Conservation (phyloP, 2,329 filamentous ascomycete genomes). For the Neopestalotiopsis sp. region DNA sequence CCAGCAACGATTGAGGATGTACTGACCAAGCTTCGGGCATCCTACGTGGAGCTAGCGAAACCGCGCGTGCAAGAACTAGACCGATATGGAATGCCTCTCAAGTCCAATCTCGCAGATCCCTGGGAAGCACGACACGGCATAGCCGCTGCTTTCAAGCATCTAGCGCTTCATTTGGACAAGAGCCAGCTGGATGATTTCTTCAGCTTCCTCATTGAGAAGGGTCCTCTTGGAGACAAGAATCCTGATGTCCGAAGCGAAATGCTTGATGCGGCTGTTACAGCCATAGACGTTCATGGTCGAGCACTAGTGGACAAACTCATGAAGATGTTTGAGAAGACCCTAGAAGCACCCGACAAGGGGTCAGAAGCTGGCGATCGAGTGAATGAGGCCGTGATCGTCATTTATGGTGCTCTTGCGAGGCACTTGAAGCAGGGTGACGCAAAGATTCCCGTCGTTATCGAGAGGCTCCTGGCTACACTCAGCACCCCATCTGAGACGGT, state of each 20-base stretch:
- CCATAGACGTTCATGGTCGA: slow-evolving; percentile 83
- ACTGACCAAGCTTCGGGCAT: slow-evolving; percentile 68
- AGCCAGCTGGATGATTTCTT: slow-evolving; percentile 78
- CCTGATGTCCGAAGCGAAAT: slow-evolving; percentile 82
- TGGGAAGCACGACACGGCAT: slow-evolving; percentile 94
- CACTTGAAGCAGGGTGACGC: slow-evolving; percentile 85
- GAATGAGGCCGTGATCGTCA: slow-evolving; percentile 96
- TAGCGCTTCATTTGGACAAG: slow-evolving; percentile 72
- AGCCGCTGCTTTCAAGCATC: slow-evolving; percentile 83
- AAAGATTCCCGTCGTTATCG: slow-evolving; percentile 86
- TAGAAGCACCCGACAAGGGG: slow-evolving; percentile 84
- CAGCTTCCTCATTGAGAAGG: slow-evolving; percentile 82
- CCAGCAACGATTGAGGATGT: slow-evolving; percentile 64
- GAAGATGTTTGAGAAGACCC: slow-evolving; percentile 84
- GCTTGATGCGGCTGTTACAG: slow-evolving; percentile 84
- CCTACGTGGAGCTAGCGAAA: slow-evolving; percentile 81
- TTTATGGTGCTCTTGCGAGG: slow-evolving; percentile 91
- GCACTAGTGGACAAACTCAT: slow-evolving; percentile 86
- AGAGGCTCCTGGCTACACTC: slow-evolving; percentile 82
- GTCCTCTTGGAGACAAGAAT: slow-evolving; percentile 85
- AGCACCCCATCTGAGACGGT: slow-evolving; percentile 96
- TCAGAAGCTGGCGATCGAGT: slow-evolving; percentile 85
- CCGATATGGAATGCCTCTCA: slow-evolving; percentile 92
- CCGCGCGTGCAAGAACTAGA: slow-evolving; percentile 84
- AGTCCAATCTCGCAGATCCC: slow-evolving; percentile 83